phyloP scores from a whole-genome alignment of 148 eudicot species.

The Diospyros kaki region DNA sequence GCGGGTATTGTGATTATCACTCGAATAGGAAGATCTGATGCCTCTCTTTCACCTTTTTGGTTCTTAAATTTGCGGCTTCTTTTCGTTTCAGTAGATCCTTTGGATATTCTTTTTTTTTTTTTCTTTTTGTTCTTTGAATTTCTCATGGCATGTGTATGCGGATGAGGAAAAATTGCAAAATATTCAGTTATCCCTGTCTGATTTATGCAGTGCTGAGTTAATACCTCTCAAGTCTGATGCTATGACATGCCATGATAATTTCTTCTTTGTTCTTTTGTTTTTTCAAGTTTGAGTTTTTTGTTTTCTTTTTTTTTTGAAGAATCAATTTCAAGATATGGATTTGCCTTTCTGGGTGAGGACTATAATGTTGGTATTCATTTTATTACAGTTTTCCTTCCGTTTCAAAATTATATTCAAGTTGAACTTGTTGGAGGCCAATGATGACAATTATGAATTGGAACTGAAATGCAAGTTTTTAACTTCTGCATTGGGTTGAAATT shows the following conservation, averaged over 20 bases:
- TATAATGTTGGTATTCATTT: not conserved
- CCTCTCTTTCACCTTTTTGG: slow-evolving; percentile 17
- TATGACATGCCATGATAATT: not conserved
- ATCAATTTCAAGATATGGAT: not conserved
- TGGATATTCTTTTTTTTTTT: not conserved
- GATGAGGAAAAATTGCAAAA: slow-evolving; percentile 11
- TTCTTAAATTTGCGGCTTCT: not conserved
- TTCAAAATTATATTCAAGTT: not conserved
- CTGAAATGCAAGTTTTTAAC: slow-evolving; percentile 16
- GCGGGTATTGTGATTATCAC: slow-evolving; percentile 28
- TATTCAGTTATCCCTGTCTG: slow-evolving; percentile 13
- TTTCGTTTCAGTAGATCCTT: not conserved
- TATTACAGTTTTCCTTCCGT: not conserved
- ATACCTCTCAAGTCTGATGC: not conserved
- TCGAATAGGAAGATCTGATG: slow-evolving; percentile 68
- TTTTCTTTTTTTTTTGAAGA: not conserved
- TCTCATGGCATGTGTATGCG: not conserved
- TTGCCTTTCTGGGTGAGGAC: not conserved
- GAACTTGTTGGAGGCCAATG: slow-evolving; percentile 13
- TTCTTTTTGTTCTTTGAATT: not conserved
- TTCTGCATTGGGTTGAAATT: slow-evolving; percentile 29
- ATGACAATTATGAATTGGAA: slow-evolving; percentile 11
- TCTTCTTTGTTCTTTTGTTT: not conserved
- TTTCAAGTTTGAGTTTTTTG: not conserved
- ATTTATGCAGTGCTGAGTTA: not conserved